Conservation (phyloP, 768 basidiomycete species). For the Wakefieldia striispora region DNA sequence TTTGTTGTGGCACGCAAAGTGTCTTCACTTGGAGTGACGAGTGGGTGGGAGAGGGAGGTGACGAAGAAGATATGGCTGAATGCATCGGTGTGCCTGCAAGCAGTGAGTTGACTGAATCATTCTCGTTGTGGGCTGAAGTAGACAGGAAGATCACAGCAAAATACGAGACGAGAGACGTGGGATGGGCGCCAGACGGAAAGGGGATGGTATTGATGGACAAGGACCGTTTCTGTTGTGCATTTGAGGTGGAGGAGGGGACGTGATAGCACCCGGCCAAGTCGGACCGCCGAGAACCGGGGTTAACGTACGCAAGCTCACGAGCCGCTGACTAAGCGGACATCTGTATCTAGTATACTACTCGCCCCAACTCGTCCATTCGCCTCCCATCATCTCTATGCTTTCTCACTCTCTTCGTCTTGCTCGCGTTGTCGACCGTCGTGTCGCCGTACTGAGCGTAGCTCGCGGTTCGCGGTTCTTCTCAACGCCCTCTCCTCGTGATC, state of each 20-base stretch:
- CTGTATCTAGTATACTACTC: not conserved
- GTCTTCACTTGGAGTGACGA: slow-evolving; percentile 84
- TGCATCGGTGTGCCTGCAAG: slow-evolving; percentile 88
- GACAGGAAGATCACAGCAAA: slow-evolving; percentile 42
- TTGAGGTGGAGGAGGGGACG: slow-evolving; percentile 59
- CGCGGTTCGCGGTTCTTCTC: slow-evolving; percentile 44
- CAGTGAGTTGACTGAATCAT: slow-evolving; percentile 39
- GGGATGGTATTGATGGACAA: slow-evolving; percentile 73
- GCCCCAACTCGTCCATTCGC: not conserved
- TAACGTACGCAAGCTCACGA: not conserved
- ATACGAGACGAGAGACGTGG: slow-evolving; percentile 68
- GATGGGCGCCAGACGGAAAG: slow-evolving; percentile 87
- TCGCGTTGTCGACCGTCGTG: slow-evolving; percentile 42
- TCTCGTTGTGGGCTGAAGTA: not conserved
- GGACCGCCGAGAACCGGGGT: too few species aligned
- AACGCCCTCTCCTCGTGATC: slow-evolving; percentile 40
- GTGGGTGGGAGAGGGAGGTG: slow-evolving; percentile 60
- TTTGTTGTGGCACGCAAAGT: slow-evolving; percentile 66
- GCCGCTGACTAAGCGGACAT: slow-evolving; percentile 18
- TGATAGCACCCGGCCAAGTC: too few species aligned
- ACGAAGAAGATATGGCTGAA: slow-evolving; percentile 79
- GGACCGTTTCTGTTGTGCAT: slow-evolving; percentile 82
- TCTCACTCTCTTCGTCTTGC: slow-evolving; percentile 59
- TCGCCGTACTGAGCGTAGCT: slow-evolving; percentile 33
- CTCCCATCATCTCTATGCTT: slow-evolving; percentile 44